These are phyloP conservation scores for Microbotryum scabiosae DNA, from an alignment of 1,284 basidiomycete genomes.

Conservation along the genomic window DNA sequence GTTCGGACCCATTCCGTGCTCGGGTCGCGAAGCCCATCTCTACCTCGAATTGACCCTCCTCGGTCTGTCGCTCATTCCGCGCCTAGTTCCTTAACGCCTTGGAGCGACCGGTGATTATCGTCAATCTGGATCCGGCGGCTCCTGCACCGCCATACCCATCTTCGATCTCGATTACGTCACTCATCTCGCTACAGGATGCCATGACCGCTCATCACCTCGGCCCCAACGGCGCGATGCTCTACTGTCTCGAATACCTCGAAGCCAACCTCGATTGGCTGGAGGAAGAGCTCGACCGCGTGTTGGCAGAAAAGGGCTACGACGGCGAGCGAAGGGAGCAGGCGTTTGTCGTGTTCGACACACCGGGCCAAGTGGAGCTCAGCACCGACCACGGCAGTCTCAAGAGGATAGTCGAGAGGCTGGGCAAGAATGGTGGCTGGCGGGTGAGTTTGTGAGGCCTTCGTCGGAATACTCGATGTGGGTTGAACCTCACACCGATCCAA, in stretches of 20 bases:
- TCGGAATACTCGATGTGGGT: not conserved
- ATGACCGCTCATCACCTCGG: constrained; percentile 82
- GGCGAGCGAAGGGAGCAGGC: constrained; percentile 47
- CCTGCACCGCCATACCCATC: constrained; percentile 83
- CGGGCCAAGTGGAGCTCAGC: constrained; percentile 94
- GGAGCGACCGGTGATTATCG: constrained; percentile 71
- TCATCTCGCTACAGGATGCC: constrained; percentile 80
- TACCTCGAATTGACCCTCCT: not conserved
- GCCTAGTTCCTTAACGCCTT: constrained; percentile 71
- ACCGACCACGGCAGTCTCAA: constrained; percentile 89
- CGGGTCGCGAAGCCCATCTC: not conserved
- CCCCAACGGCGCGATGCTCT: constrained; percentile 94
- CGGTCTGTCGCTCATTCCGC: not conserved
- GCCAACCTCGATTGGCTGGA: constrained; percentile 93
- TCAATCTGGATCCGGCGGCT: constrained; percentile 96
- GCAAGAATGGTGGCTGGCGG: constrained; percentile 65
- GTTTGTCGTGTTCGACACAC: constrained; percentile 91
- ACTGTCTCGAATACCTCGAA: constrained; percentile 96
- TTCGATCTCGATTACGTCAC: constrained; percentile 70
- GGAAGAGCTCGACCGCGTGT: constrained; percentile 48
- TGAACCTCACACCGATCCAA: not conserved
- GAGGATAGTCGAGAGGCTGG: constrained; percentile 61
- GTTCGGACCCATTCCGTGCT: not conserved
- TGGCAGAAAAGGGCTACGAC: constrained; percentile 38
- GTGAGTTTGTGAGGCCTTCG: constrained; percentile 49